Conservation (phyloP, 495 filamentous ascomycete genomes). For the Penicillium paradoxum region DNA sequence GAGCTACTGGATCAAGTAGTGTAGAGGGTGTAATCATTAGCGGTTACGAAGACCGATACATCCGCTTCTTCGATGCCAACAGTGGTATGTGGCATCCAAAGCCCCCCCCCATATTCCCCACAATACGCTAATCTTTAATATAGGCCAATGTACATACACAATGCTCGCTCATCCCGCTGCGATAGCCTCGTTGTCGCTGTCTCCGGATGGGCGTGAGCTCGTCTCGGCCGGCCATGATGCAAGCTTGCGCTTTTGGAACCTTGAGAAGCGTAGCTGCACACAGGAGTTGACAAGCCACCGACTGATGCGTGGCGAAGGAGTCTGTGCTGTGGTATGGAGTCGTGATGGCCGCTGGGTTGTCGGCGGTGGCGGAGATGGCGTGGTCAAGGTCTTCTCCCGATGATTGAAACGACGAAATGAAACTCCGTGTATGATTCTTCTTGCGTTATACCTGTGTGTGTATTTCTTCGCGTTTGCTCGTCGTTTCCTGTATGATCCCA, state of each 20-base stretch:
- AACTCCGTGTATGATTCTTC: conserved; percentile 35
- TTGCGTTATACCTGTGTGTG: conserved; percentile 19
- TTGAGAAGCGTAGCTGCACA: conserved; percentile 88
- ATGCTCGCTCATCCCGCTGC: conserved; percentile 95
- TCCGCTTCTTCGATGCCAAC: conserved; percentile 96
- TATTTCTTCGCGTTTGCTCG: conserved; percentile 18
- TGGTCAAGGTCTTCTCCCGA: conserved; percentile 90
- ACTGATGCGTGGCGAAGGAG: conserved; percentile 89
- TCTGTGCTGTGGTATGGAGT: conserved; percentile 90
- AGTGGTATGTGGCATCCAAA: conserved; percentile 66
- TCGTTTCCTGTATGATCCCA: conserved; percentile 33
- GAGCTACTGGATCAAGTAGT: conserved; percentile 80
- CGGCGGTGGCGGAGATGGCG: conserved; percentile 90
- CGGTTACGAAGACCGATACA: conserved; percentile 91
- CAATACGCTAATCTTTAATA: conserved; percentile 27
- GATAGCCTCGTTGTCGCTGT: conserved; percentile 84
- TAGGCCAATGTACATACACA: conserved; percentile 97
- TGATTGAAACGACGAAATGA: conserved; percentile 31
- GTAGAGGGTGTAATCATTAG: conserved; percentile 90
- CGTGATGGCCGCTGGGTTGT: conserved; percentile 92
- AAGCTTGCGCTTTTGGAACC: conserved; percentile 91
- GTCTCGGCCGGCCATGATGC: conserved; percentile 96
- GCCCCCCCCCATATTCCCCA: neutral
- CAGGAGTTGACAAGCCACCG: conserved; percentile 91
- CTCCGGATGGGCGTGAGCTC: conserved; percentile 87